Evolutionary conservation across 441 rosid genomes (phyloP).

Genomic region (Croton setiger): DNA sequence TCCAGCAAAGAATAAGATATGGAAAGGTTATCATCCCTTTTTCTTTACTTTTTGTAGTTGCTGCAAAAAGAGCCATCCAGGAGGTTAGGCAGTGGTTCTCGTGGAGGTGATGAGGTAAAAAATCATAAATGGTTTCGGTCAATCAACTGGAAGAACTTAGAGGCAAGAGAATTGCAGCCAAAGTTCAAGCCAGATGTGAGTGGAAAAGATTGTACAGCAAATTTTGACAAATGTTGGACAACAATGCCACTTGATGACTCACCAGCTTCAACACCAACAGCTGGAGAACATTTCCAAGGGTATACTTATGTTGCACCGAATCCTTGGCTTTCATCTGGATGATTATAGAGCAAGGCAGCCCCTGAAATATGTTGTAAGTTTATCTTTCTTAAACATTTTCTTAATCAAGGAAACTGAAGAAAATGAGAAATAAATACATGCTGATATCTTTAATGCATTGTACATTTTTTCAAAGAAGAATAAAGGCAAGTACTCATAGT

Average conservation of each 20-base stretch:
- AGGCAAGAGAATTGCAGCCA: slow-evolving; percentile 53
- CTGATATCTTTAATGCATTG: slow-evolving; percentile 10
- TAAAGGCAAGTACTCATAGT: neutral
- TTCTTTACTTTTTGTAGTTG: slow-evolving; percentile 31
- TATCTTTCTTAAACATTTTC: neutral
- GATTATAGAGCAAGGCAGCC: slow-evolving; percentile 18
- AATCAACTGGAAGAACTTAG: slow-evolving; percentile 71
- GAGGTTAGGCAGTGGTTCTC: slow-evolving; percentile 66
- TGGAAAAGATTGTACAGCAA: slow-evolving; percentile 63
- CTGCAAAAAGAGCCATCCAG: slow-evolving; percentile 67
- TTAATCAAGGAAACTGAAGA: neutral
- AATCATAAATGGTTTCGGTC: slow-evolving; percentile 64
- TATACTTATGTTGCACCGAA: slow-evolving; percentile 64
- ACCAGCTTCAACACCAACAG: slow-evolving; percentile 68
- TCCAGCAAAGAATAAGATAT: too few relatives aligned
- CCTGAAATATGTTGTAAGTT: slow-evolving; percentile 23
- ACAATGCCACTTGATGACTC: slow-evolving; percentile 70
- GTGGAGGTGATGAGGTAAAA: slow-evolving; percentile 61
- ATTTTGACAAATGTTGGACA: slow-evolving; percentile 74
- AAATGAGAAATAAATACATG: neutral
- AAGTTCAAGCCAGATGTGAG: slow-evolving; percentile 69
- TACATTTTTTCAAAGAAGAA: neutral
- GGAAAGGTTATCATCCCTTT: neutral
- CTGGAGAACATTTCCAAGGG: slow-evolving; percentile 66
- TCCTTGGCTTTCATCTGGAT: slow-evolving; percentile 64